Evolutionary conservation across 2,329 filamentous ascomycete genomes (phyloP).

Genomic region (Trichoderma gracile): DNA sequence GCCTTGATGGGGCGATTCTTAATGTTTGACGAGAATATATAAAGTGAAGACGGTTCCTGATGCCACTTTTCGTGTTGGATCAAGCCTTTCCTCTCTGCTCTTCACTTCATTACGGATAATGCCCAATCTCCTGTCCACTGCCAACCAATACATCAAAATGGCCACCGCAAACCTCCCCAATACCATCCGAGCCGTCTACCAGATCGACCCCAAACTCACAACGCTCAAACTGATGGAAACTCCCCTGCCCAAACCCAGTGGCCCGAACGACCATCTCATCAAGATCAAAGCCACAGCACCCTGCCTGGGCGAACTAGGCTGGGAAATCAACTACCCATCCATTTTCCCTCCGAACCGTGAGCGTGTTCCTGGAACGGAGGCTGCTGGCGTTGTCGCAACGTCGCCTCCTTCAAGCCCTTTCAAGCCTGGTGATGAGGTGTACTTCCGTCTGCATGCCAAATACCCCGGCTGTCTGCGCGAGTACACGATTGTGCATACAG

Average conservation of each 20-base stretch:
- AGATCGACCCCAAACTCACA: conserved; percentile 30
- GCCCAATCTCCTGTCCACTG: not conserved
- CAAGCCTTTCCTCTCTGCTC: not conserved
- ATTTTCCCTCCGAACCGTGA: conserved; percentile 31
- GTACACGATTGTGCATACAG: conserved; percentile 37
- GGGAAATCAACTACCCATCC: conserved; percentile 32
- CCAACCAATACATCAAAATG: conserved; percentile 16
- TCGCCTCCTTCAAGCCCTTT: conserved; percentile 38
- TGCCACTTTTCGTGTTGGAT: not conserved
- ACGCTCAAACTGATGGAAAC: conserved; percentile 29
- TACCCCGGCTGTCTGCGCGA: conserved; percentile 37
- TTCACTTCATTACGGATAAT: not conserved
- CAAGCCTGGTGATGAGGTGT: conserved; percentile 40
- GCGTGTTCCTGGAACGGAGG: conserved; percentile 42
- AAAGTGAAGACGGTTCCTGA: not conserved
- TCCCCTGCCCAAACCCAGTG: conserved; percentile 31
- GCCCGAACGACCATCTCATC: conserved; percentile 36
- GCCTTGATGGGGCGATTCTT: not conserved
- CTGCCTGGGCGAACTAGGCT: conserved; percentile 39
- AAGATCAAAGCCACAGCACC: conserved; percentile 39
- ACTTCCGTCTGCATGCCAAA: conserved; percentile 35
- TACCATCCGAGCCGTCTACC: conserved; percentile 32
- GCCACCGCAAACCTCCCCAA: conserved; percentile 18
- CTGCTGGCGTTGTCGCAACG: conserved; percentile 42
- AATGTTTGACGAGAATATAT: not conserved